Conservation (phyloP, 139 green algal species). For the Picochlorum sp. region DNA sequence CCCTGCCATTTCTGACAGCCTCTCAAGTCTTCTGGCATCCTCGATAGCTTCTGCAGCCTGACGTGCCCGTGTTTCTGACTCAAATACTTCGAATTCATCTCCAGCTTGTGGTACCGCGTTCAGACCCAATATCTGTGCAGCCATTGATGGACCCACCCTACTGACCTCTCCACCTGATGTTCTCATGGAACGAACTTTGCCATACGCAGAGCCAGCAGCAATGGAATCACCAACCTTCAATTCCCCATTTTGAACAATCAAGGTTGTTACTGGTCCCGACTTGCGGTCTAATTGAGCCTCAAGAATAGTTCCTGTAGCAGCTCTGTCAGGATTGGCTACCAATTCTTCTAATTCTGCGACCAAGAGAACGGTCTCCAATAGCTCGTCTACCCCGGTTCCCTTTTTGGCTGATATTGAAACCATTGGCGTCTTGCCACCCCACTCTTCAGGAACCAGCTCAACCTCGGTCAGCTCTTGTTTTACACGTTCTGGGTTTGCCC, state of each 20-base stretch:
- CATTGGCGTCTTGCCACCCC: constrained; percentile 85
- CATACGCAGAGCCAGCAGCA: constrained; percentile 52
- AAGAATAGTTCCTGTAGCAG: constrained; percentile 81
- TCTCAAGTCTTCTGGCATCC: constrained; percentile 27
- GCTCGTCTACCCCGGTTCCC: constrained; percentile 59
- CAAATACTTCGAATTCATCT: constrained; percentile 72
- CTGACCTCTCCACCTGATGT: constrained; percentile 42
- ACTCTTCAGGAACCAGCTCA: constrained; percentile 89
- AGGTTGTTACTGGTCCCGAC: constrained; percentile 65
- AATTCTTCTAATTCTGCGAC: constrained; percentile 80
- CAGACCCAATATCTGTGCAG: constrained; percentile 86
- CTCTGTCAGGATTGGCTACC: constrained; percentile 52
- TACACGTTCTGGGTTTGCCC: constrained; percentile 75
- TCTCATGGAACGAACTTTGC: constrained; percentile 70
- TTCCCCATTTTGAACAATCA: constrained; percentile 87
- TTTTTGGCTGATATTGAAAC: constrained; percentile 83
- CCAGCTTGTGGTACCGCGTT: constrained; percentile 72
- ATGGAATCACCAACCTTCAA: constrained; percentile 78
- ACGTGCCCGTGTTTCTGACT: constrained; percentile 46
- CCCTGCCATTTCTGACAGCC: constrained; percentile 43
- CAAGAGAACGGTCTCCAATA: constrained; percentile 75
- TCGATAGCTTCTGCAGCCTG: constrained; percentile 15
- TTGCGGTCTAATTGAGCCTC: constrained; percentile 85
- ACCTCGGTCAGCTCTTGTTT: constrained; percentile 77
- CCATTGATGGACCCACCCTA: constrained; percentile 66